These are phyloP conservation scores for Phytophthora quininea DNA, from an alignment of 352 stramenopile species.

Conservation along the genomic window DNA sequence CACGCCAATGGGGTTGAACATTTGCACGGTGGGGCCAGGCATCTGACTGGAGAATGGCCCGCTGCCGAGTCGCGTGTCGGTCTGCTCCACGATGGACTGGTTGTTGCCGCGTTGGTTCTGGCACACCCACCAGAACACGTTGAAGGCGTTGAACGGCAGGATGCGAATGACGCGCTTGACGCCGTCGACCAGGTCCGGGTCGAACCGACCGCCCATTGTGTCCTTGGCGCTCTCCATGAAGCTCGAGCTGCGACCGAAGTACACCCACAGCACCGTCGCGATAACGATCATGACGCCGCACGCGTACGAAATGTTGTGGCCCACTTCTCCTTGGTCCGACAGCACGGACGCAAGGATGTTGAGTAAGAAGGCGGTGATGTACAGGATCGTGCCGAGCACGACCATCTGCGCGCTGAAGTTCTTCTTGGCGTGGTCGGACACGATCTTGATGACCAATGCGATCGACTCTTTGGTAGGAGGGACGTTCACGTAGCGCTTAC, in stretches of 20 bases:
- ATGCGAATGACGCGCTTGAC: slow-evolving; percentile 55
- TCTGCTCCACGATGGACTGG: slow-evolving; percentile 71
- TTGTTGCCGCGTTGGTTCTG: slow-evolving; percentile 50
- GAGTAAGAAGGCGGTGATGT: slow-evolving; percentile 48
- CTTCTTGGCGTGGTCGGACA: slow-evolving; percentile 31
- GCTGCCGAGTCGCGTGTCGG: slow-evolving; percentile 50
- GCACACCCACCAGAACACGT: slow-evolving; percentile 56
- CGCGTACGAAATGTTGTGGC: slow-evolving; percentile 57
- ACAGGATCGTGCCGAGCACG: slow-evolving; percentile 43
- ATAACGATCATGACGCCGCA: slow-evolving; percentile 32
- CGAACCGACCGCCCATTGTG: slow-evolving; percentile 45
- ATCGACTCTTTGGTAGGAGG: slow-evolving; percentile 49
- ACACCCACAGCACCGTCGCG: slow-evolving; percentile 54
- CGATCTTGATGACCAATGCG: slow-evolving; percentile 45
- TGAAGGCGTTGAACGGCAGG: slow-evolving; percentile 51
- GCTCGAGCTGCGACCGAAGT: slow-evolving; percentile 46
- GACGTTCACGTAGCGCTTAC: slow-evolving; percentile 53
- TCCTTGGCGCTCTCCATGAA: slow-evolving; percentile 55
- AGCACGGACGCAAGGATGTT: slow-evolving; percentile 67
- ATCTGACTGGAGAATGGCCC: slow-evolving; percentile 45
- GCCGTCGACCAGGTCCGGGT: slow-evolving; percentile 49
- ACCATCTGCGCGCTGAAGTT: slow-evolving; percentile 43
- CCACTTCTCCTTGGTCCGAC: slow-evolving; percentile 37
- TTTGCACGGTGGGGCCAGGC: slow-evolving; percentile 50
- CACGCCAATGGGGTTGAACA: slow-evolving; percentile 51